Evolutionary conservation across 2,329 filamentous ascomycete species (phyloP), one percentile per base, ranked within the genome.

Genomic region (Xylariaceae sp.): DNA sequence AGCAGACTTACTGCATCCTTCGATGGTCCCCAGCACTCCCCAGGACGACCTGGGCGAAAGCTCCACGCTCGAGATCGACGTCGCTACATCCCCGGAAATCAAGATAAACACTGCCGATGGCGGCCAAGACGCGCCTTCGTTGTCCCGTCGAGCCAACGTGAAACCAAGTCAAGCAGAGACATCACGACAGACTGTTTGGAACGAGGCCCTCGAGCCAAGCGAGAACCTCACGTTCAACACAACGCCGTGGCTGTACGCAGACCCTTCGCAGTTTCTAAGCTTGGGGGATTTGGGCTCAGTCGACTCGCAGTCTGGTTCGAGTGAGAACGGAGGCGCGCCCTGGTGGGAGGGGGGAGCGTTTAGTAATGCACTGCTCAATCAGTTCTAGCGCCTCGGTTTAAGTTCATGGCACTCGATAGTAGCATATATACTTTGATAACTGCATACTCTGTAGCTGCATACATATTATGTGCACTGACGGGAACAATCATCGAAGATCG

Each of bases 171-270:
- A 62, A 23, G 35, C 60, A 11, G 58, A 64, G 34, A 44, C 57
- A 6, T 55, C 62, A 17, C 53, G 60, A n/a, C 62, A 64, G 34
- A 13, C 55, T n/a, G 53, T 59, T 37, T 64, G 62, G 62, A 58
- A 55, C 8, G 62, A 64, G 30, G 39, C 55, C 9, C 37, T 64
- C 35, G 62, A 64, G 54, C 57, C 58, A 3, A 62, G 57, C 44
- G 62, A 64, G 5, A 64, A 64, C 37, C 62, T 64, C 37, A 64
- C 62, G 3, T 62, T 64, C 35, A 64, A 64, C 44, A 64, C 62
- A 30, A 64, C 62, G 13, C 62, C 62, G 3, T 64, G 62, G 62
- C 39, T 64, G 17, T 64, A 64, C 13, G 62, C 62, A 4, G 60
- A 64, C 15, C 58, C 62, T 7, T 64, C 62, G 18, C 62, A 64